A percentile compares a stretch with the other conserved stretches of the same genome.
phyloP scores from a whole-genome alignment of 192 early-diverging fungal species.

The Physocladia obscura region DNA sequence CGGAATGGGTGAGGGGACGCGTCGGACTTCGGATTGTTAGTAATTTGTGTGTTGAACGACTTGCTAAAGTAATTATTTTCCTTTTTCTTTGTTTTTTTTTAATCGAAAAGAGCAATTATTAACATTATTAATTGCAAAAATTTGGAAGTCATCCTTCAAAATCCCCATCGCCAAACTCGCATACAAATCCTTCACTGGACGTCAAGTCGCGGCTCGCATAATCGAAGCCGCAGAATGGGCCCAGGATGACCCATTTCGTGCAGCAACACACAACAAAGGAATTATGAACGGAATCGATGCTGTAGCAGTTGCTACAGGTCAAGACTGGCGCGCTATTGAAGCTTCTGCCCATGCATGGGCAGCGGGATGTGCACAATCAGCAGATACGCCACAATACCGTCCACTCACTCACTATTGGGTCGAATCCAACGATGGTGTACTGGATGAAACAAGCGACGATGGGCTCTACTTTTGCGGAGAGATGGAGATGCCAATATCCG shows the following conservation, averaged over 20 bases:
- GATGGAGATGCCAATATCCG: slow-evolving; percentile 66
- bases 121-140: neutral
- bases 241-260: slow-evolving; percentile 66
- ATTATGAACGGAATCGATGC: slow-evolving; percentile 84
- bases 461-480: slow-evolving; percentile 60
- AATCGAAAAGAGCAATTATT: neutral
- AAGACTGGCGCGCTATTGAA: slow-evolving; percentile 79
- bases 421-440: slow-evolving; percentile 25
- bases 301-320: slow-evolving; percentile 72
- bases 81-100: slow-evolving; percentile 25
- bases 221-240: slow-evolving; percentile 74
- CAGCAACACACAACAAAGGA: slow-evolving; percentile 77
- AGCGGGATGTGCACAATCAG: slow-evolving; percentile 30
- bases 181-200: slow-evolving; percentile 67
- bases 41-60: slow-evolving; percentile 65
- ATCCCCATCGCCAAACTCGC: slow-evolving; percentile 59
- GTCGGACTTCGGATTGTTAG: slow-evolving; percentile 69
- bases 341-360: slow-evolving; percentile 72
- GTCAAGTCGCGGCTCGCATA: slow-evolving; percentile 61
- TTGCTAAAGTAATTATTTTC: slow-evolving; percentile 49
- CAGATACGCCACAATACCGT: slow-evolving; percentile 39
- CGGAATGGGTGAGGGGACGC: slow-evolving; percentile 52
- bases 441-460: slow-evolving; percentile 41
- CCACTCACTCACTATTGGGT: slow-evolving; percentile 75
- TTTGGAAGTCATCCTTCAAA: slow-evolving; percentile 46